Evolutionary conservation across 345 rosid genomes (phyloP), one percentile per base, ranked within the genome.

Genomic region (Garcia nutans): DNA sequence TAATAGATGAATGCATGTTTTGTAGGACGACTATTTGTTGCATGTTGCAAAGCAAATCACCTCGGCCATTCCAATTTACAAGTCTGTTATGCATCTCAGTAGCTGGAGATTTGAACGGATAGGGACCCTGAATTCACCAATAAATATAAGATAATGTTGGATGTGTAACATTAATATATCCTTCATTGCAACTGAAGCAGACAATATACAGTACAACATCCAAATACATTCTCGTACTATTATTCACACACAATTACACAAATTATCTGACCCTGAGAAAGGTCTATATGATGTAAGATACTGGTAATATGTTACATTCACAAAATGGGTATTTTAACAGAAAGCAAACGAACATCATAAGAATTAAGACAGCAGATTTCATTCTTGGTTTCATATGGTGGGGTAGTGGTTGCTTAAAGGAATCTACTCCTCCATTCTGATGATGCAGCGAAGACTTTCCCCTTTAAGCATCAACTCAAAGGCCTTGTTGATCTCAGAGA

Each of bases 401-500:
- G 13, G 50, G 10, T 47, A 12, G 10, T 16, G 17, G 16, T 50
- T 6, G 55, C 5, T 50, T 6, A 37, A 37, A 37, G 41, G 5
- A 37, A 37, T 59, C 64, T 70, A 60, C 26, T 47, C 50, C 23
- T 79, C 89, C 88, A 86, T 85, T 24, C 72, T 68, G 71, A 87
- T 87, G 23, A 86, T 80, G 80, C 89, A 86, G 44, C 87, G 66
- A 70, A 86, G 62, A 15, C 90, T 74, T 73, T 78, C 85, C 52
- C 91, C 88, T 13, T 77, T 81, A 31, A 84, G 61, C 93, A 87
- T 87, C 65, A 66, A 73, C 15, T 89, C 89, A 23, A 87, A 89
- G 2, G 89, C 86, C 65, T 82, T 86, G 71, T 88, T 89, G 80
- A 87, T 87, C 52, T 87, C 84, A 1, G 86, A 74, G 81, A 89